These are phyloP conservation scores for Calophaca sinica DNA, from an alignment of 306 rosid species.

Conservation along the genomic window DNA sequence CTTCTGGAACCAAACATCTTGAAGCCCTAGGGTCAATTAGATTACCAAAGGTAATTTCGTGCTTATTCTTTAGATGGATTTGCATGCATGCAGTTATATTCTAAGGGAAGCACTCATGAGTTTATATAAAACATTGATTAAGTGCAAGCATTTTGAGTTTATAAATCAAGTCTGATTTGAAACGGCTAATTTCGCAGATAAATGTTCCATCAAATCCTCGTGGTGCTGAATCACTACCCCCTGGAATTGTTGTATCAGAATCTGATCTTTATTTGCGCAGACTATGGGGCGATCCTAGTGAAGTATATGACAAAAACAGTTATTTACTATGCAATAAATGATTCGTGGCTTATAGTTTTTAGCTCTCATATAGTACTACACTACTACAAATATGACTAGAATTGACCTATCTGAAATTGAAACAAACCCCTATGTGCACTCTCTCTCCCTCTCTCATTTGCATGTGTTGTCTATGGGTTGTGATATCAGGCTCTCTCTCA, in stretches of 20 bases:
- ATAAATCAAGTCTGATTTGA: constrained; percentile 38
- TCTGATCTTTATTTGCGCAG: constrained; percentile 87
- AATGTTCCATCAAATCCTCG: constrained; percentile 86
- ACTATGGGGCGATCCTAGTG: constrained; percentile 96
- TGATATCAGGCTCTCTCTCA: neutral
- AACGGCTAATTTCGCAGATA: constrained; percentile 56
- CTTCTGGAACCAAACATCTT: constrained; percentile 55
- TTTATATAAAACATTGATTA: too few species aligned
- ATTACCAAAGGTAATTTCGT: constrained; percentile 68
- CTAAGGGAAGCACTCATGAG: constrained; percentile 10
- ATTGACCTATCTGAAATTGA: constrained; percentile 13
- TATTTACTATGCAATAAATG: constrained; percentile 31
- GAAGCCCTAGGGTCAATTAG: constrained; percentile 65
- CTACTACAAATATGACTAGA: constrained; percentile 18
- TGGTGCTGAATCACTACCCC: constrained; percentile 94
- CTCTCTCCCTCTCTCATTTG: neutral
- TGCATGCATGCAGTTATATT: constrained; percentile 3
- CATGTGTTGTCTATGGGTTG: constrained; percentile 38
- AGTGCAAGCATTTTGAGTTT: neutral
- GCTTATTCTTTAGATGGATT: constrained; percentile 40
- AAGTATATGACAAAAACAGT: constrained; percentile 67
- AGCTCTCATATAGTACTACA: neutral
- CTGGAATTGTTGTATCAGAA: constrained; percentile 81
- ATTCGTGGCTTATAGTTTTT: constrained; percentile 28
- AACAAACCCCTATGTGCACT: neutral